Evolutionary conservation across 306 rosid genomes (phyloP).

Genomic region (Crotalaria pallida): DNA sequence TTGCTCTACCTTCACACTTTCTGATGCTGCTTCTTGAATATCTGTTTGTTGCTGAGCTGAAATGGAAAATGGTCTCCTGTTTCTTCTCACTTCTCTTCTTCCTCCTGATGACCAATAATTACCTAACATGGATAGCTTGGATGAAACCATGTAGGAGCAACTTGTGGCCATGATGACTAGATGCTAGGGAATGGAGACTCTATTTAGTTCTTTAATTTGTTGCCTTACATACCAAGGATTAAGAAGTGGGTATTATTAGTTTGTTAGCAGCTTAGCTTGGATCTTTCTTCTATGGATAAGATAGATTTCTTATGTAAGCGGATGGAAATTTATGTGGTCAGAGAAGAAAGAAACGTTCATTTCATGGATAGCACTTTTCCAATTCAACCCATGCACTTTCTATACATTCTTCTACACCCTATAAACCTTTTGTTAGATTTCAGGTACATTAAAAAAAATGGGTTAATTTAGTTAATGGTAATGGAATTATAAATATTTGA

Average conservation of each 20-base stretch:
- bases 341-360: neutral
- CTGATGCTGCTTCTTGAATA: conserved; percentile 42
- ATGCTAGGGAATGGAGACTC: neutral
- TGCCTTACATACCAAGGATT: too few relatives aligned
- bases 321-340: conserved; percentile 33
- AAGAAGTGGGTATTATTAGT: neutral
- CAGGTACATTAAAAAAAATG: conserved; percentile 16
- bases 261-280: neutral
- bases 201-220: too few relatives aligned
- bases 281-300: conserved; percentile 47
- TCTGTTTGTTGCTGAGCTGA: conserved; percentile 53
- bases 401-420: conserved; percentile 19
- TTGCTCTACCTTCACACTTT: conserved; percentile 21
- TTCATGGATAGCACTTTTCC: conserved; percentile 4
- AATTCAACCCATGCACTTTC: conserved; percentile 4
- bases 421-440: too few relatives aligned
- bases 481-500: too few relatives aligned
- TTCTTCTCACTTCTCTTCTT: conserved; percentile 30
- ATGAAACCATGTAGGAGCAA: conserved; percentile 52
- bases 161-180: conserved; percentile 73
- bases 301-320: conserved; percentile 28
- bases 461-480: too few relatives aligned
- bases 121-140: conserved; percentile 49
- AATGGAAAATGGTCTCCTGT: conserved; percentile 30
- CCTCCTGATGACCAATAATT: conserved; percentile 32